phyloP scores from a whole-genome alignment of 2,329 filamentous ascomycete species.

The Trichoderma arundinaceum region DNA sequence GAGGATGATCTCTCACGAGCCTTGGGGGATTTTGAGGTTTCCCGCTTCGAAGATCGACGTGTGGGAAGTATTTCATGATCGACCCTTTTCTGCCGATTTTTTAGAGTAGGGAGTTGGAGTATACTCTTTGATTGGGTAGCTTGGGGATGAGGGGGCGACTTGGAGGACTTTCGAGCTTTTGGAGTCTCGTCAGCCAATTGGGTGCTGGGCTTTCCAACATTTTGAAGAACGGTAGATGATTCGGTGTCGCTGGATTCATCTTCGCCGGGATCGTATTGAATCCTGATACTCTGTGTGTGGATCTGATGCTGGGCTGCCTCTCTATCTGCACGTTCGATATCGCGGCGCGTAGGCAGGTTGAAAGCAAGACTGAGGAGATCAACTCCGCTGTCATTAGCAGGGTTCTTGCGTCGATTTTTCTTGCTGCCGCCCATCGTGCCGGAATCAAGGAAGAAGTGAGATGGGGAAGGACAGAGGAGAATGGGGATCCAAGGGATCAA shows the following conservation, averaged over 20 bases:
- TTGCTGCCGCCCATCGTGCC: constrained; percentile 33
- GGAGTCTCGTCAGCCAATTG: constrained; percentile 12
- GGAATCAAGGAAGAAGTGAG: background rate
- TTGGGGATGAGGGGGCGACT: background rate
- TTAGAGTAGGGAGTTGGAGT: background rate
- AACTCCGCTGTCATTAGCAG: constrained; percentile 29
- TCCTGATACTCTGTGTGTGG: constrained; percentile 1
- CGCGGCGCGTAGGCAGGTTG: constrained; percentile 34
- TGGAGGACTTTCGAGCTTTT: background rate
- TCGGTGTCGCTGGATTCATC: constrained; percentile 21
- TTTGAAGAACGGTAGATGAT: background rate
- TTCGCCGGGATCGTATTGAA: constrained; percentile 31
- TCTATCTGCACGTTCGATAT: constrained; percentile 30
- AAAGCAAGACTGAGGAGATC: constrained; percentile 35
- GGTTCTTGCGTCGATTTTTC: constrained; percentile 25
- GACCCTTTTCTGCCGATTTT: background rate
- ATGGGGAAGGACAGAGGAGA: background rate
- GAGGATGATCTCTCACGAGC: constrained; percentile 22
- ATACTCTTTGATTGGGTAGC: background rate
- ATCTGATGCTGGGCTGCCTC: background rate
- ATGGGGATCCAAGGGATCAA: background rate
- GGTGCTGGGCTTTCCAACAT: background rate
- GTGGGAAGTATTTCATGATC: background rate
- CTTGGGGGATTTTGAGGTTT: constrained; percentile 10
- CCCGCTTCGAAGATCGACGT: constrained; percentile 13